Evolutionary conservation across 805 yeast genomes (phyloP), one percentile per base, ranked within the genome.

Genomic region (Sugiyamaella smithiae): DNA sequence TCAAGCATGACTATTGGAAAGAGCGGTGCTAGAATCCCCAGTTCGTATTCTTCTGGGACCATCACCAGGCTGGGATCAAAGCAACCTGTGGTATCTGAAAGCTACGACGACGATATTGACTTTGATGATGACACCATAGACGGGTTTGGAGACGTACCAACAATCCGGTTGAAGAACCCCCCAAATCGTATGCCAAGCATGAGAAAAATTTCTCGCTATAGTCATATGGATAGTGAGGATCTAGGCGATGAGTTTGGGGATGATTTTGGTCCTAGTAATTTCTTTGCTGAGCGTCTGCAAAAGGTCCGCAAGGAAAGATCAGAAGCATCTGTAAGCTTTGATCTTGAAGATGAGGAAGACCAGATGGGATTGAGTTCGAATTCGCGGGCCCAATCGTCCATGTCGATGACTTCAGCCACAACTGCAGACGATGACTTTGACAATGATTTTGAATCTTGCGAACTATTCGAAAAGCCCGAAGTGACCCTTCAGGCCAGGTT

Each of bases 371-470:
- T 9, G 16, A 23, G 46, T 14, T 16, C 36, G 9, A 31, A 19
- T n/a, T 33, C 31, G 20, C 48, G 42, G 14, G 42, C 31, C 4
- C 28, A 16, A 14, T 25, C 38, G 8, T 24, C 20, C 4, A 20
- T 19, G 33, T 24, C 33, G 37, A 33, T 43, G n/a, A 35, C 41
- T 9, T 12, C 46, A 19, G 28, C 42, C 26, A 17, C 44, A 5
- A 16, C 36, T 7, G 37, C 23, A 5, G 48, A 43, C 16, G 51
- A 43, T 12, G 46, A 43, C 40, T 38, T 44, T 37, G 48, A 33
- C 16, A 44, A 46, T n/a, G 50, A 46, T 33, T 43, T 43, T 9
- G 55, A 52, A 2, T 45, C 46, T 19, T 38, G 37, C 33, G 55
- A 43, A 2, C n/a, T 37, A 8, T 43, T 37, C 31, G 52, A 43